Evolutionary conservation across 257 asterid species (phyloP), one percentile per base, ranked within the genome.

Genomic region (Plantago ovata): DNA sequence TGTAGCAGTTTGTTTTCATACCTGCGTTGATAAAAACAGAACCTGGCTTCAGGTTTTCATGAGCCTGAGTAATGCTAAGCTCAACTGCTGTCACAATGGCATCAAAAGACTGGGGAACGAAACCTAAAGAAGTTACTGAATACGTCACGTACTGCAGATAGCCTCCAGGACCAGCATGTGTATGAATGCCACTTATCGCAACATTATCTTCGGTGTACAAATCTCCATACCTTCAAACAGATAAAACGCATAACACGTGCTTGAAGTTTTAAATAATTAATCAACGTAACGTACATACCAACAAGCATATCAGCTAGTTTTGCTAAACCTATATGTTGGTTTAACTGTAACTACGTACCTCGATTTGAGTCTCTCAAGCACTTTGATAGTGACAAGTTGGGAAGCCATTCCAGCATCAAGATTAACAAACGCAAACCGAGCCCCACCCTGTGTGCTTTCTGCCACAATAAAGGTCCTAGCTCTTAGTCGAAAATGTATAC

Each of bases 361-460:
- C n/a, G 67, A 65, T 54, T 75, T 70, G 18, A 83, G 73, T 57
- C 76, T 67, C 41, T 77, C 56, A 3, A 83, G 73, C 61, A 80
- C 78, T 53, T 80, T 77, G 38, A 83, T 75, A 12, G 91, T 83
- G 53, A 80, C 84, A 22, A 83, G 86, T 50, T 77, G 84, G 13
- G 87, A 79, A 50, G 91, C 91, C 91, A 83, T 83, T 0, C 91
- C 84, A 6, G 84, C 91, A 43, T 83, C 91, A 7, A 83, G 84
- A 21, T 83, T 83, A 6, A 83, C 84, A 23, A 77, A 83, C 1
- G 72, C 81, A 19, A 83, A 41, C 61, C 87, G 70, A 5, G 69
- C 1, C n/a, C n/a, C n/a, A 7, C 73, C 81, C 3, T 52, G 22
- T 7, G 12, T n/a, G 59, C 44, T 72, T 23, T 79, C 81, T 0